Evolutionary conservation across 805 yeast genomes (phyloP).

Genomic region (Wickerhamiella lipophila): DNA sequence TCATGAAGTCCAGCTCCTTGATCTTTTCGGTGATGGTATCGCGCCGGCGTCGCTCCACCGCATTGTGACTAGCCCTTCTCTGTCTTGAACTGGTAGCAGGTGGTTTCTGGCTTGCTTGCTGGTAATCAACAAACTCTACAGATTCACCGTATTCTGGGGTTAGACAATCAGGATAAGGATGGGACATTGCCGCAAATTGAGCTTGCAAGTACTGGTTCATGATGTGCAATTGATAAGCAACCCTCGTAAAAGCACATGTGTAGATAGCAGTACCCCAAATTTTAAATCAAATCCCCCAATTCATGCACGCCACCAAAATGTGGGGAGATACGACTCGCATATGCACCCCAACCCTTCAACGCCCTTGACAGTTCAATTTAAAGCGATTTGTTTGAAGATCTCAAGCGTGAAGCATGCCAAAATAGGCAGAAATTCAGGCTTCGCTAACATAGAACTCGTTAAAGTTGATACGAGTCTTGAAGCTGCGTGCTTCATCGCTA

Average conservation of each 20-base stretch:
- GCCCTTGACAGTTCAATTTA: neutral
- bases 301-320: constrained; percentile 4
- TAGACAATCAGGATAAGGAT: neutral
- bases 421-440: no score
- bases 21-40: constrained; percentile 84
- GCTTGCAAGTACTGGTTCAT: neutral
- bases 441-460: constrained; percentile 25
- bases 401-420: no score
- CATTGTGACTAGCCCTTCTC: constrained; percentile 74
- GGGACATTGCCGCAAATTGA: neutral
- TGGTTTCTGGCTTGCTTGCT: neutral
- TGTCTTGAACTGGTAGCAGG: neutral
- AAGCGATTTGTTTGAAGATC: neutral
- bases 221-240: neutral
- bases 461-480: constrained; percentile 29
- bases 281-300: neutral
- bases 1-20: constrained; percentile 64
- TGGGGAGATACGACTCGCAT: neutral
- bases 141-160: neutral
- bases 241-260: neutral
- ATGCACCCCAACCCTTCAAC: constrained; percentile 4
- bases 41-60: constrained; percentile 83
- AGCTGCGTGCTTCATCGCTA: constrained; percentile 27
- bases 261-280: neutral
- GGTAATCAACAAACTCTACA: neutral